A percentile compares a stretch with the other conserved stretches of the same genome.
Conservation (phyloP, 352 stramenopile species). For the Phytophthora pseudosyringae region DNA sequence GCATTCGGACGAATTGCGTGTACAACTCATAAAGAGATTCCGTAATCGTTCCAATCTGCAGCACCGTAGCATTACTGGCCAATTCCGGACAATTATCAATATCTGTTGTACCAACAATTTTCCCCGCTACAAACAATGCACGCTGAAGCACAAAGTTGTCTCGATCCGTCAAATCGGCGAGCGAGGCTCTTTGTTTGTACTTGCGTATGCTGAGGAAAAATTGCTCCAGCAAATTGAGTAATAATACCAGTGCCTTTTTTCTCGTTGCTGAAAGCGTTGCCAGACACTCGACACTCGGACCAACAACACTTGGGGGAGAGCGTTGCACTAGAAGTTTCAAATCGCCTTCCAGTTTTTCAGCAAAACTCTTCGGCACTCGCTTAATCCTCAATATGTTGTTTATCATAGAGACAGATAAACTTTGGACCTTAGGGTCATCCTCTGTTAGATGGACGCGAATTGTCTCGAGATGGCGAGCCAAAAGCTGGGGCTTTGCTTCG, state of each 20-base stretch:
- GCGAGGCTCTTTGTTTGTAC: slow-evolving; percentile 44
- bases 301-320: slow-evolving; percentile 85
- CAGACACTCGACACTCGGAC: slow-evolving; percentile 77
- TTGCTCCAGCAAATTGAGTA: slow-evolving; percentile 70
- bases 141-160: slow-evolving; percentile 67
- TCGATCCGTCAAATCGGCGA: slow-evolving; percentile 43
- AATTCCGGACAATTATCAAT: slow-evolving; percentile 55
- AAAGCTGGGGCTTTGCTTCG: slow-evolving; percentile 63
- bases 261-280: slow-evolving; percentile 54
- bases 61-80: slow-evolving; percentile 31
- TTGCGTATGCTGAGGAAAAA: slow-evolving; percentile 72
- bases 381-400: slow-evolving; percentile 67
- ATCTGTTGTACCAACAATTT: slow-evolving; percentile 74
- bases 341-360: slow-evolving; percentile 57
- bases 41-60: slow-evolving; percentile 60
- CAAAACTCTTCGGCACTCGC: slow-evolving; percentile 54
- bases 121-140: slow-evolving; percentile 72
- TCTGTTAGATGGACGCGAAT: slow-evolving; percentile 81
- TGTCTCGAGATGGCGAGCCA: slow-evolving; percentile 67
- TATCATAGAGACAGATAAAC: slow-evolving; percentile 66
- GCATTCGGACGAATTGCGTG: slow-evolving; percentile 48
- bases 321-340: slow-evolving; percentile 68
- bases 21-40: slow-evolving; percentile 73
- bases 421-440: slow-evolving; percentile 64
- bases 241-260: slow-evolving; percentile 48